Evolutionary conservation across 495 filamentous ascomycete species (phyloP).

Genomic region (Penicillium argentinense): DNA sequence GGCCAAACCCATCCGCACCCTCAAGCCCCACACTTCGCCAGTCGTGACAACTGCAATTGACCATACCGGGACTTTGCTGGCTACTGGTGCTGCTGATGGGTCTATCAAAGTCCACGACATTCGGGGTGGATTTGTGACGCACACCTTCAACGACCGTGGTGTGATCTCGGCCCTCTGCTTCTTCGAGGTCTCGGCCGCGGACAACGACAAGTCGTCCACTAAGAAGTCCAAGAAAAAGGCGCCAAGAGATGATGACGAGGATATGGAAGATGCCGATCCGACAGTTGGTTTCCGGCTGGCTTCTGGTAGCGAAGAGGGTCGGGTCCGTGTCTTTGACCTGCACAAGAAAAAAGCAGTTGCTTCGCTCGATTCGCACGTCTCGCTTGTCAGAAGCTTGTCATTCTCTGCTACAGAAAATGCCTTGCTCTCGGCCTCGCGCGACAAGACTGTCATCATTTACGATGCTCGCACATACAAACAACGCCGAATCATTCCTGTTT

Average conservation of each 20-base stretch:
- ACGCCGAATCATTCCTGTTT: slow-evolving; percentile 77
- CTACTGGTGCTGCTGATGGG: slow-evolving; percentile 89
- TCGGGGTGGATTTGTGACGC: slow-evolving; percentile 82
- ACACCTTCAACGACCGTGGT: slow-evolving; percentile 91
- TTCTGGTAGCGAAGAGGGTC: slow-evolving; percentile 90
- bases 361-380: slow-evolving; percentile 86
- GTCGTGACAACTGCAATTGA: slow-evolving; percentile 84
- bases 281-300: slow-evolving; percentile 72
- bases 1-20: slow-evolving; percentile 66
- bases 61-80: slow-evolving; percentile 81
- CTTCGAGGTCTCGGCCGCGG: slow-evolving; percentile 63
- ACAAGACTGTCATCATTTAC: slow-evolving; percentile 93
- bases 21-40: slow-evolving; percentile 89
- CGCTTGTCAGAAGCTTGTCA: slow-evolving; percentile 81
- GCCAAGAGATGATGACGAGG: slow-evolving; percentile 36
- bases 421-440: slow-evolving; percentile 84
- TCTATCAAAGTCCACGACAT: slow-evolving; percentile 97
- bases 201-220: slow-evolving; percentile 31
- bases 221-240: slow-evolving; percentile 41
- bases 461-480: slow-evolving; percentile 80
- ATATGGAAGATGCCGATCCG: slow-evolving; percentile 39
- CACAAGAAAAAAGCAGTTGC: slow-evolving; percentile 76
- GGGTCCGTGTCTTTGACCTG: slow-evolving; percentile 87
- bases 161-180: slow-evolving; percentile 89
- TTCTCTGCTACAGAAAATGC: slow-evolving; percentile 72